Conservation (phyloP, 768 basidiomycete species). For the Scleroderma bovista region DNA sequence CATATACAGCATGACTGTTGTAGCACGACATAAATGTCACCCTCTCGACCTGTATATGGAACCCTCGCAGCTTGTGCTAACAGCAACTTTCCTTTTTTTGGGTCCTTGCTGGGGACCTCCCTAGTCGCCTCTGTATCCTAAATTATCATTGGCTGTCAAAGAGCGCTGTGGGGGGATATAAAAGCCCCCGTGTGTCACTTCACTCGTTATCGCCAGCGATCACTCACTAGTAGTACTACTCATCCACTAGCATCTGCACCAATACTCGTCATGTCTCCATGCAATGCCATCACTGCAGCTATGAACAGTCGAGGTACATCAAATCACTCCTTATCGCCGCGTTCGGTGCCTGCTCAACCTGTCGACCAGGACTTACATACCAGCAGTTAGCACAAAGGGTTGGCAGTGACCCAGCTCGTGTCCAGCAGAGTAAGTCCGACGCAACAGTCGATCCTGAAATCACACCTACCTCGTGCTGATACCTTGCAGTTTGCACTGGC, state of each 20-base stretch:
- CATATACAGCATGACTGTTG: too few species aligned
- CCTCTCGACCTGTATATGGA: too few species aligned
- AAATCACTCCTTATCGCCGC: neutral
- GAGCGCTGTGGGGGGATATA: too few species aligned
- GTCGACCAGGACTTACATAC: constrained; percentile 41
- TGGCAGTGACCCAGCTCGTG: constrained; percentile 39
- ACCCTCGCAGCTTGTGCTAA: neutral
- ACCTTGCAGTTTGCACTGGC: constrained; percentile 44
- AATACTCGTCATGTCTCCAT: constrained; percentile 44
- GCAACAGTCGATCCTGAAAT: neutral
- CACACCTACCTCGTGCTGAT: neutral
- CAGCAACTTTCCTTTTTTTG: too few species aligned
- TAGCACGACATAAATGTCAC: too few species aligned
- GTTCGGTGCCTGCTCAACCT: neutral
- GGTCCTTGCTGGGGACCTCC: too few species aligned
- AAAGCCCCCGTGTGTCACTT: too few species aligned
- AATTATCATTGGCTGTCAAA: too few species aligned
- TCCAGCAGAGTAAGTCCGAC: constrained; percentile 46
- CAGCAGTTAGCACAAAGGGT: constrained; percentile 44
- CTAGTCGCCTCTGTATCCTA: too few species aligned
- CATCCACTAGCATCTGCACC: constrained; percentile 27
- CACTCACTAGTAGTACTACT: neutral
- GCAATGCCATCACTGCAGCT: constrained; percentile 52
- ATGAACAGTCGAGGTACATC: constrained; percentile 43
- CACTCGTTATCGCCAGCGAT: neutral